Base-by-base conservation (phyloP, 1,284 basidiomycete species). In the Cryptococcus neoformans region DNA sequence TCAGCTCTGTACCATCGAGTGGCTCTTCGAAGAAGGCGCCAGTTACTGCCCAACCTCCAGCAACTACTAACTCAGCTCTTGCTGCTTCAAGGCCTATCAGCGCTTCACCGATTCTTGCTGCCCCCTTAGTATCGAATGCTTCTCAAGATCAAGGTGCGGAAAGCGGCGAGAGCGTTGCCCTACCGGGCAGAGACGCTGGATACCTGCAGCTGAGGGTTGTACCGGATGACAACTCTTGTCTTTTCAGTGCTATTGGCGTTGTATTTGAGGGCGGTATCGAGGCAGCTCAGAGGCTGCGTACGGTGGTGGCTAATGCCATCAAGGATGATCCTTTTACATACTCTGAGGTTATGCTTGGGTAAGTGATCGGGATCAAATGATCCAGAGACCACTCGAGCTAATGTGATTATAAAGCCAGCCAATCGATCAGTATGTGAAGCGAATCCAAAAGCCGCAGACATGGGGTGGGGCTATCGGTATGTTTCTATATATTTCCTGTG, bases 191-290 rank as follows among this genome's bases (percentile, higher is more conserved):
- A 48, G 71, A 74, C 51, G 84, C 85, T 1, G 74, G 72, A 8
- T 71, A 48, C 40, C 60, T 71, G 16, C 59, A 64, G 46, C 63
- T 74, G n/a, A 60, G 91, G 84, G 81, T 92, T 54, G 90, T 94
- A 8, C 92, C 91, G 11, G 92, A 95, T 69, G 91, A 94, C 76
- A 96, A 95, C 66, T 90, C 90, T 3, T 97, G 93, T 75, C 80
- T 97, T 40, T 97, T 96, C 78, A 88, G 87, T 4, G 86, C 91
- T 2, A 80, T 92, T 39, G 89, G 88, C 4, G 80, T 95, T 44
- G 81, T 94, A 4, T 91, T 96, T 66, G 86, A 88, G 70, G 90
- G 92, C 64, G 84, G 85, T 51, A 87, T 88, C 12, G 72, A 80
- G 17, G 86, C 87, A 54, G 68, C 65, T 0, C 54, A 69, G 4